Base-by-base conservation (phyloP, 768 basidiomycete species). In the Hydnomerulius pinastri region DNA sequence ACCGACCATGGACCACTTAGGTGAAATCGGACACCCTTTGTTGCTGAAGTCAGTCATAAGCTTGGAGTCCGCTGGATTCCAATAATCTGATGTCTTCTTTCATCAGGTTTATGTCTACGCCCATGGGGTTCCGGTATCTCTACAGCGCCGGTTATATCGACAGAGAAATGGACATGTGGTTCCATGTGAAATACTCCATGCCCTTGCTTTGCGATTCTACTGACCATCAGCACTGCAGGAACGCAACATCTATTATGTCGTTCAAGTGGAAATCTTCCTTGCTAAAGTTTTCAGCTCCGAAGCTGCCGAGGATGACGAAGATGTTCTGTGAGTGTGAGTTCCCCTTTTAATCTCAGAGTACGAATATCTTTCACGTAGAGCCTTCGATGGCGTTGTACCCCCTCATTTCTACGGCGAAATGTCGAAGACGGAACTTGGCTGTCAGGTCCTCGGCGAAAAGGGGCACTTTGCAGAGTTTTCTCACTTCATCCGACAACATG, bases 401-500 rank as follows among this genome's bases (percentile, higher is more conserved):
- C 85, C 90, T 2, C 95, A 99, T 67, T 98, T 99, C 70, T 96
- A 98, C 60, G 96, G 96, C 18, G 96, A 98, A 69, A 90, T 98
- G 81, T 87, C 94, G 39, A 98, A 97, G 69, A 98, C 97, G 3
- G 89, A 90, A 48, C 85, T 95, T 42, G 97, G 97, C 0, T 96
- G 94, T 68, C 89, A 90, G 62, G 85, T 94, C 9, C 72, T 99
- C 33, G 83, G 86, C 51, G 93, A 95, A 51, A 93, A 89, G 58
- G 91, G 91, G 0, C 92, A 98, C 64, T 94, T 98, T 61, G 64
- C 79, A 5, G 92, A 96, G 55, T 98, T 98, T 61, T 86, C 92
- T 1, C 85, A 91, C 51, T 90, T 96, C 60, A 90, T 98, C 45
- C 80, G 91, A 20, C 81, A 85, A 51, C 93, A 98, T 66, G 87